Base-by-base conservation (phyloP, 1,139 yeast genomes). In the Yamadazyma membranifaciens region DNA sequence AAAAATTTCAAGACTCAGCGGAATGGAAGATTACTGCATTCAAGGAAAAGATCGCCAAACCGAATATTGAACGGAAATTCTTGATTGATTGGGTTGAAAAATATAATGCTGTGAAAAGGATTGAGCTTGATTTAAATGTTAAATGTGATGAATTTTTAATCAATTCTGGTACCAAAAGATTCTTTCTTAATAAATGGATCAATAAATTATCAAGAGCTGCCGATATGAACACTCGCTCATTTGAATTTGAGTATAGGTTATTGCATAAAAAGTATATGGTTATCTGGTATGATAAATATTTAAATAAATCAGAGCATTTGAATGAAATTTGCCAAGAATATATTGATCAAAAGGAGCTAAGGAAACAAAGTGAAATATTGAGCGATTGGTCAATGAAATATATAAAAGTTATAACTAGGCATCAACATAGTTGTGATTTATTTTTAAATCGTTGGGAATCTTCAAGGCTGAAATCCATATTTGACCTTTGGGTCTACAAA, bases 351-450 rank as follows among this genome's bases (percentile, higher is more conserved):
- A 54, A 49, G 26, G 71, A 67, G 30, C 57, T 63, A 30, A 50
- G 45, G 16, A 51, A 45, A 32, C 57, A 57, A 9, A 49, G 59
- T 17, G 65, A 58, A 15, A 42, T 55, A 3, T 47, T 70, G n/a
- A 56, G 67, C 31, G 55, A 49, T 11, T 71, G 77, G 77, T 60
- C 68, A 1, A 64, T 69, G 66, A 63, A 60, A 37, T 59, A 60
- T 39, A 62, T 66, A 37, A 68, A 65, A 46, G 52, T 52, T 22
- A 56, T 64, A 9, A 55, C 56, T 13, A 51, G 73, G 34, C 65
- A 67, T 44, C 59, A 64, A 34, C 73, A 67, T 39, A 61, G 67
- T 26, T 67, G 68, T 48, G 67, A 63, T 11, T 50, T 64, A 36
- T 69, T 70, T 42, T 48, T 56, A 9, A 57, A 56, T 20, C 59